phyloP scores from a whole-genome alignment of 2,329 filamentous ascomycete species.

The Colletotrichum truncatum region DNA sequence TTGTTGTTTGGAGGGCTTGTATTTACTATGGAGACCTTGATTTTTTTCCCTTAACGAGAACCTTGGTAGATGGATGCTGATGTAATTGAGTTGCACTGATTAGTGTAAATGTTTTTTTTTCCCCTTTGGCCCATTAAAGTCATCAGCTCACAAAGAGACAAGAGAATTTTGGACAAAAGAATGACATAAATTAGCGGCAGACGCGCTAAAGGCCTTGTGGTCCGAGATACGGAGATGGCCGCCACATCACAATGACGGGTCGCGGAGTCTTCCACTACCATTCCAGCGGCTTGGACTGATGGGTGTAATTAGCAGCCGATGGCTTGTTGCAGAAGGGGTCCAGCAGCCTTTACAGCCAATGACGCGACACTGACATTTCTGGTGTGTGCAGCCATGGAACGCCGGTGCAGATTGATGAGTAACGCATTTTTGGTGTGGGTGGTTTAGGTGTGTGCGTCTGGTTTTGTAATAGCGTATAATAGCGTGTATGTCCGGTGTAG shows the following conservation, averaged over 20 bases:
- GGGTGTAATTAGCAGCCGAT: neutral
- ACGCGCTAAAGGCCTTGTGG: no score
- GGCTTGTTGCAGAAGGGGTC: neutral
- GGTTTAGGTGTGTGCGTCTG: no score
- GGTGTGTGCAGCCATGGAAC: neutral
- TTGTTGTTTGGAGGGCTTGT: neutral
- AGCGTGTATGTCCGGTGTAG: no score
- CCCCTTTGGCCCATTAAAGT: no score
- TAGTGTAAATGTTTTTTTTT: no score
- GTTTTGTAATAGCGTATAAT: no score
- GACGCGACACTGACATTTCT: neutral
- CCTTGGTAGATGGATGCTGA: neutral
- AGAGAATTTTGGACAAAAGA: no score
- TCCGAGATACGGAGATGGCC: neutral
- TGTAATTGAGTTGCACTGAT: neutral
- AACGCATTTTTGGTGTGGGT: no score
- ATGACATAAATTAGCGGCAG: no score
- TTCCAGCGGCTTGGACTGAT: neutral
- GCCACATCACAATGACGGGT: neutral
- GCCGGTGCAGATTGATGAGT: neutral
- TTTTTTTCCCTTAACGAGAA: no score
- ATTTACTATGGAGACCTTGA: neutral
- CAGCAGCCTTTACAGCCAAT: constrained; percentile 2
- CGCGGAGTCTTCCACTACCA: neutral
- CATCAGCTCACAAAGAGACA: no score